Percentiles rank a stretch among this genome's conserved stretches.
Conservation (phyloP, 1,284 basidiomycete species). For the Marasmius fiardii region DNA sequence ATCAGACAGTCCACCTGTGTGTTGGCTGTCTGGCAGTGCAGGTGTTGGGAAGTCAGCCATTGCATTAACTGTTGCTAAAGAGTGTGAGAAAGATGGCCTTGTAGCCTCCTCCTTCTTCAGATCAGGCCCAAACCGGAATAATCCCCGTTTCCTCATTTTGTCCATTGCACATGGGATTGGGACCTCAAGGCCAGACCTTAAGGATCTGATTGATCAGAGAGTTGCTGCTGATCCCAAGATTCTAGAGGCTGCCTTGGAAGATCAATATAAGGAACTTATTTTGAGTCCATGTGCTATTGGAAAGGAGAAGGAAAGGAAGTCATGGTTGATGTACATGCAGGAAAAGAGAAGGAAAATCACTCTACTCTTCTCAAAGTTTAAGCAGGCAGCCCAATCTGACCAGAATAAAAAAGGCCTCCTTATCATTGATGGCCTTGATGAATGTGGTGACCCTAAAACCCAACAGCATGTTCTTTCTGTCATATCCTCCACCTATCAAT, state of each 20-base stretch:
- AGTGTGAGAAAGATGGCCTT: background rate
- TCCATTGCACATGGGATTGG: conserved; percentile 4
- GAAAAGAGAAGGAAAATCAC: no score
- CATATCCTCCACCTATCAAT: background rate
- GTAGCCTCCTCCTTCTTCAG: conserved; percentile 18
- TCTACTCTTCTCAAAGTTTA: no score
- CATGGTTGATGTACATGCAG: no score
- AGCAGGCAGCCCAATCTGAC: no score
- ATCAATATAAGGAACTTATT: conserved; percentile 3
- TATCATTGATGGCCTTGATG: conserved; percentile 8
- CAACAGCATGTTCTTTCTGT: conserved; percentile 1
- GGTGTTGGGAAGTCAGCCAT: conserved; percentile 19
- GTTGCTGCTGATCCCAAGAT: background rate
- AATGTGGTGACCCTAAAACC: background rate
- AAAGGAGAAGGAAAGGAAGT: no score
- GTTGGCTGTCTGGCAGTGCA: conserved; percentile 17
- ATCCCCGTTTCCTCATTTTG: background rate
- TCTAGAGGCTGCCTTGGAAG: background rate
- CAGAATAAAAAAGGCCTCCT: background rate
- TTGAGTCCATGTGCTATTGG: no score
- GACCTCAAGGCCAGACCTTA: background rate
- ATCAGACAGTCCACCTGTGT: conserved; percentile 1
- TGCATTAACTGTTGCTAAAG: conserved; percentile 16
- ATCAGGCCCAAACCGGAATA: background rate
- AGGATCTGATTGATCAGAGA: background rate